Evolutionary conservation across 164 flowering plant genomes (phyloP).

Genomic region (Tetracentron sinense): DNA sequence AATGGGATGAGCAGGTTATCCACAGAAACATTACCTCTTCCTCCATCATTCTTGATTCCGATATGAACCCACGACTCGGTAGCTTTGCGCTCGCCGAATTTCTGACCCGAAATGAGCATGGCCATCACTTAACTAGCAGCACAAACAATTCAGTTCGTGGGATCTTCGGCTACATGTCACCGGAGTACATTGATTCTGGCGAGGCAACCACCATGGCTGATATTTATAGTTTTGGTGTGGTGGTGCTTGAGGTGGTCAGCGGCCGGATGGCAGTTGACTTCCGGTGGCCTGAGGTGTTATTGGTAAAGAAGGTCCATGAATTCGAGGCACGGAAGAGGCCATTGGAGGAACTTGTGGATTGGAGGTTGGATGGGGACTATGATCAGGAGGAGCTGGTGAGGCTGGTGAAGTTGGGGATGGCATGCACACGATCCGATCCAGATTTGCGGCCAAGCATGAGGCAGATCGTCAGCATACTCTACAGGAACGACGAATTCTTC

Average conservation of each 20-base stretch:
- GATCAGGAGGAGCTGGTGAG: conserved; percentile 51
- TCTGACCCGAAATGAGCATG: conserved; percentile 69
- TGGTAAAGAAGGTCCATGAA: conserved; percentile 55
- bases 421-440: conserved; percentile 70
- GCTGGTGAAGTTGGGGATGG: conserved; percentile 61
- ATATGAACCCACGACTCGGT: conserved; percentile 86
- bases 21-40: conserved; percentile 87
- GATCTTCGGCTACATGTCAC: conserved; percentile 94
- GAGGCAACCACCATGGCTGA: conserved; percentile 66
- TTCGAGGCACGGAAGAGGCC: conserved; percentile 39
- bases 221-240: conserved; percentile 86
- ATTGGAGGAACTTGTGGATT: conserved; percentile 60
- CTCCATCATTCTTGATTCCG: conserved; percentile 65
- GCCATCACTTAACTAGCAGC: conserved; percentile 40
- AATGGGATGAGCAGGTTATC: conserved; percentile 95
- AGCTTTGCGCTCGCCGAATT: conserved; percentile 89
- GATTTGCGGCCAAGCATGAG: conserved; percentile 66
- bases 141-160: conserved; percentile 55
- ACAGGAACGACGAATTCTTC: conserved; percentile 60
- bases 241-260: conserved; percentile 73
- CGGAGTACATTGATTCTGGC: conserved; percentile 77
- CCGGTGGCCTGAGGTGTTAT: conserved; percentile 54
- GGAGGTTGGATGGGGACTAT: conserved; percentile 48
- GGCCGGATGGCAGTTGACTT: conserved; percentile 83
- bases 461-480: conserved; percentile 74